Conservation (phyloP, 139 green algal genomes). For the Chlamydomonas applanata region DNA sequence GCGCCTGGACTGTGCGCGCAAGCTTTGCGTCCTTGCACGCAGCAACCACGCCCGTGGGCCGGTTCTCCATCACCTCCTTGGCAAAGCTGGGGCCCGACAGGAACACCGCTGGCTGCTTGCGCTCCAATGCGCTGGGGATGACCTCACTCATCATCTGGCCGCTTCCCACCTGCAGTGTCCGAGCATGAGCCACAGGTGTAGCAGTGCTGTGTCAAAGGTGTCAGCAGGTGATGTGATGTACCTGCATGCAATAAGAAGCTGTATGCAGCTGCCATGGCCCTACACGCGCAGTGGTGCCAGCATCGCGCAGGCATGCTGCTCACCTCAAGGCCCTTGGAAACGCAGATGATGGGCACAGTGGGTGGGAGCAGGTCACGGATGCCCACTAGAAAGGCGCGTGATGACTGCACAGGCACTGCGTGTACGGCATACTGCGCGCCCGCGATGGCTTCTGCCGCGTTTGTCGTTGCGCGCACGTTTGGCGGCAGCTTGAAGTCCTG, state of each 20-base stretch:
- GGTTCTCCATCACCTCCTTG: constrained; percentile 80
- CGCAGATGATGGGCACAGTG: constrained; percentile 86
- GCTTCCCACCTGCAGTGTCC: constrained; percentile 71
- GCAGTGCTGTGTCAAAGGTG: not conserved
- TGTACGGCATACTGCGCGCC: constrained; percentile 86
- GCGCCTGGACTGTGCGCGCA: constrained; percentile 55
- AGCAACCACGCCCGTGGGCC: constrained; percentile 83
- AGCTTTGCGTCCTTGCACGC: constrained; percentile 69
- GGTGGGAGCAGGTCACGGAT: constrained; percentile 77
- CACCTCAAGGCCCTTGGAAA: constrained; percentile 84
- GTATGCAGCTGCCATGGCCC: too few relatives aligned
- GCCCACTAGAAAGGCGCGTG: constrained; percentile 70
- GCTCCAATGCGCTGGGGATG: constrained; percentile 79
- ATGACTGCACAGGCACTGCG: constrained; percentile 93
- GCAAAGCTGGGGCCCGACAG: constrained; percentile 94
- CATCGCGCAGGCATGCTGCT: too few relatives aligned
- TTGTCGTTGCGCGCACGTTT: constrained; percentile 85
- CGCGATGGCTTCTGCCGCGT: constrained; percentile 66
- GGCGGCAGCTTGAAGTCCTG: constrained; percentile 76
- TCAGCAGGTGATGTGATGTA: too few relatives aligned
- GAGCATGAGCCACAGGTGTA: too few relatives aligned
- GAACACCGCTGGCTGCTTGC: constrained; percentile 85
- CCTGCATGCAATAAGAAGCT: too few relatives aligned
- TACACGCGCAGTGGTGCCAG: too few relatives aligned
- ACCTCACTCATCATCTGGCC: constrained; percentile 92